A percentile compares a stretch with the other conserved stretches of the same genome.
These are phyloP conservation scores for Flammula alnicola DNA, from an alignment of 1,284 basidiomycete species.

Conservation along the genomic window DNA sequence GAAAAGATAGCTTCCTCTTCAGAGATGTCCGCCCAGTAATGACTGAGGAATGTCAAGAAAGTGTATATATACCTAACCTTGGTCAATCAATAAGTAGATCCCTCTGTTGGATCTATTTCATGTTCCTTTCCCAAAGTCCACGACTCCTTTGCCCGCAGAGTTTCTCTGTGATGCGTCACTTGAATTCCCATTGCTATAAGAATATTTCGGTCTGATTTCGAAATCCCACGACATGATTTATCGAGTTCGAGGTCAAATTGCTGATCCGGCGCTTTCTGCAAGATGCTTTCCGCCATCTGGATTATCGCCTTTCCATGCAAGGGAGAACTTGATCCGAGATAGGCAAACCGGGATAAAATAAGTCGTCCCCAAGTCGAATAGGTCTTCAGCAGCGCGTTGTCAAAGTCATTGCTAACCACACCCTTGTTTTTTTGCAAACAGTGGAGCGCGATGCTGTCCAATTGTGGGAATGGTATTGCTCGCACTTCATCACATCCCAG, in stretches of 20 bases:
- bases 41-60: too few species aligned
- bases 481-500: neutral
- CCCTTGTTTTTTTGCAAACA: neutral
- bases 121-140: too few species aligned
- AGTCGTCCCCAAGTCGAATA: neutral
- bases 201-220: neutral
- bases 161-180: neutral
- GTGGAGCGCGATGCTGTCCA: neutral
- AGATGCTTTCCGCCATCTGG: neutral
- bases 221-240: neutral
- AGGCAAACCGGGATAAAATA: neutral
- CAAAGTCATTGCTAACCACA: neutral
- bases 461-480: neutral
- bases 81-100: too few species aligned
- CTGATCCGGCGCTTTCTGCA: neutral
- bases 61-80: too few species aligned
- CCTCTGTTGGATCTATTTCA: too few species aligned
- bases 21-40: too few species aligned
- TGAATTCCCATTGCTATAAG: constrained; percentile 1
- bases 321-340: neutral
- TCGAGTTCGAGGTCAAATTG: constrained; percentile 7
- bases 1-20: too few species aligned
- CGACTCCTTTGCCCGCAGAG: too few species aligned
- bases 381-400: neutral
- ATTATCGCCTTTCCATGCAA: neutral